phyloP scores from a whole-genome alignment of 2,329 filamentous ascomycete genomes.

The Alternaria triticimaculans region DNA sequence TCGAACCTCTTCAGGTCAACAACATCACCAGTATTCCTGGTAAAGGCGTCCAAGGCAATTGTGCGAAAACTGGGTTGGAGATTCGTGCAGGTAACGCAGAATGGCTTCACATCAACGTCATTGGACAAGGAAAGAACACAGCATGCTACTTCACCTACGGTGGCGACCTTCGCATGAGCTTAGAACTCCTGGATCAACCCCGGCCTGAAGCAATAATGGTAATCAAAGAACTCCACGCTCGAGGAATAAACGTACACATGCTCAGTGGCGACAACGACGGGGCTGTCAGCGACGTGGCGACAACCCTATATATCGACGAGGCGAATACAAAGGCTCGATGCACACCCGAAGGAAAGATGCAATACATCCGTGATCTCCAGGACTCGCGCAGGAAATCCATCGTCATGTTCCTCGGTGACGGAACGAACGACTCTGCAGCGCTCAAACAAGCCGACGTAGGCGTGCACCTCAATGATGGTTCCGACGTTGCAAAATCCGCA shows the following conservation, averaged over 20 bases:
- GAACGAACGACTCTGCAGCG: conserved; percentile 79
- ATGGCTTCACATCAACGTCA: conserved; percentile 52
- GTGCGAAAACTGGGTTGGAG: conserved; percentile 24
- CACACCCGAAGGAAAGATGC: conserved; percentile 62
- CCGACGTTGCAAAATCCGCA: conserved; percentile 69
- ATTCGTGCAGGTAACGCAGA: conserved; percentile 56
- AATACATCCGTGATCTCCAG: conserved; percentile 55
- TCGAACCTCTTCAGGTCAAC: conserved; percentile 18
- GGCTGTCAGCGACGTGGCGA: conserved; percentile 59
- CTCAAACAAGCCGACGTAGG: conserved; percentile 75
- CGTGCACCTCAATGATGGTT: conserved; percentile 66
- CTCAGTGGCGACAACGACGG: conserved; percentile 63
- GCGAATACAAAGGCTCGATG: conserved; percentile 54
- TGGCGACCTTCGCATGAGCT: conserved; percentile 53
- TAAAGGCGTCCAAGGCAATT: conserved; percentile 51
- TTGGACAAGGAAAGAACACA: conserved; percentile 39
- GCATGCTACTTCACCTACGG: conserved; percentile 46
- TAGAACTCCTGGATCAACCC: conserved; percentile 57
- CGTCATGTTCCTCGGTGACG: conserved; percentile 77
- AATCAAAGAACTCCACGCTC: conserved; percentile 57
- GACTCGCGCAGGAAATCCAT: conserved; percentile 25
- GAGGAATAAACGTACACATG: conserved; percentile 60
- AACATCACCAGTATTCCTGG: conserved; percentile 51
- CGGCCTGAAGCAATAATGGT: conserved; percentile 60
- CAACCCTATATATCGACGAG: conserved; percentile 43